Evolutionary conservation across 768 basidiomycete genomes (phyloP).

Genomic region (Russula griseocarnosa): DNA sequence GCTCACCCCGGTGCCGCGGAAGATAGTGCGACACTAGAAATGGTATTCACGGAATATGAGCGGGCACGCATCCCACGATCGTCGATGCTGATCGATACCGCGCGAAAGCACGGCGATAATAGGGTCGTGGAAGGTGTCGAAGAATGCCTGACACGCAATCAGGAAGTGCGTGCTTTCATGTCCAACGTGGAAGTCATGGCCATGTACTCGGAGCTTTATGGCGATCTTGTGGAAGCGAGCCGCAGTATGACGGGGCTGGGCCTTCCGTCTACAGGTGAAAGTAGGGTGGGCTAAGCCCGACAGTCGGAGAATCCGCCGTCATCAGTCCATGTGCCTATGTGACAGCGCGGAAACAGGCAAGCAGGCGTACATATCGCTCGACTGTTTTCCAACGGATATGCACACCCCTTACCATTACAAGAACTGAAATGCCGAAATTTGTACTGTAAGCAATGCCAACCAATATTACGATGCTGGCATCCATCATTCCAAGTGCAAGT

Average conservation of each 20-base stretch:
- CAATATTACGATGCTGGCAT: neutral
- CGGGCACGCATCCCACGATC: conserved; percentile 38
- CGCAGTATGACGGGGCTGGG: neutral
- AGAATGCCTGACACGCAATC: conserved; percentile 35
- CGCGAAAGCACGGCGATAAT: conserved; percentile 37
- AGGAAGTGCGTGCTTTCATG: conserved; percentile 28
- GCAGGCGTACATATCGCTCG: neutral
- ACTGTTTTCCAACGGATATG: neutral
- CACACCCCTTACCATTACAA: neutral
- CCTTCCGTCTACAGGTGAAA: neutral
- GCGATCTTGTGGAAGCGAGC: conserved; percentile 4
- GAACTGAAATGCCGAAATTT: neutral
- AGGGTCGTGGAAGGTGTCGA: conserved; percentile 37
- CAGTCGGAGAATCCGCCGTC: too few species aligned
- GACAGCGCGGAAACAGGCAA: neutral
- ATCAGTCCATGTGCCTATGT: neutral
- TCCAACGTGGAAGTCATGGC: conserved; percentile 21
- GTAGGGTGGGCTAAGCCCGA: neutral
- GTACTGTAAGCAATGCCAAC: too few species aligned
- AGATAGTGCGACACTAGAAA: conserved; percentile 32
- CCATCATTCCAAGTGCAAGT: too few species aligned
- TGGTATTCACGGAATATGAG: conserved; percentile 38
- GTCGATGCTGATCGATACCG: conserved; percentile 36
- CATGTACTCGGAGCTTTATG: conserved; percentile 14
- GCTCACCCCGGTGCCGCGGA: conserved; percentile 30